These are phyloP conservation scores for Telopea speciosissima DNA, from an alignment of 177 flowering plant genomes.

Conservation along the genomic window DNA sequence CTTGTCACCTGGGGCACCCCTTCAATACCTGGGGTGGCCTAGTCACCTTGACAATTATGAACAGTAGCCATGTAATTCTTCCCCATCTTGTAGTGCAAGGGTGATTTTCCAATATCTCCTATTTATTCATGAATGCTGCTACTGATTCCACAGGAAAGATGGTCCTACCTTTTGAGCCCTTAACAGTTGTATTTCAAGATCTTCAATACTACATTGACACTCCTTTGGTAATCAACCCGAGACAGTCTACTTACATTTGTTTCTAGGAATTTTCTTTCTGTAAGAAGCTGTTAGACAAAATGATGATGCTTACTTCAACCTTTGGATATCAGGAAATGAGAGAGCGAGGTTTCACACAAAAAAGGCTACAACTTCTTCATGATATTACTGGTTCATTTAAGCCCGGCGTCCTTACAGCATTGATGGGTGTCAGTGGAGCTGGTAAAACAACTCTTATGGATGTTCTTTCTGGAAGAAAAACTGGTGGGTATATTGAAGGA, in stretches of 20 bases:
- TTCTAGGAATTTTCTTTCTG: neutral
- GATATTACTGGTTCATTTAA: conserved; percentile 63
- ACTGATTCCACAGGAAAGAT: conserved; percentile 35
- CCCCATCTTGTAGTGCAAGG: too few relatives aligned
- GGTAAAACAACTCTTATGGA: conserved; percentile 86
- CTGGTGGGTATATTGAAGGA: conserved; percentile 64
- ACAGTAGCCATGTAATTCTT: too few relatives aligned
- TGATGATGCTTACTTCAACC: conserved; percentile 1
- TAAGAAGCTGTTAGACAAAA: neutral
- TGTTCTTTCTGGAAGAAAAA: conserved; percentile 82
- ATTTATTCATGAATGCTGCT: conserved; percentile 1
- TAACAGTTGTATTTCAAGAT: conserved; percentile 47
- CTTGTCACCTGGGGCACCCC: too few relatives aligned
- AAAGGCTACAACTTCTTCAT: conserved; percentile 47
- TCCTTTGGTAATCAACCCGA: conserved; percentile 42
- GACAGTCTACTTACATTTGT: neutral
- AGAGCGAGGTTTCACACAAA: conserved; percentile 43
- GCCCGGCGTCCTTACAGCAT: conserved; percentile 80
- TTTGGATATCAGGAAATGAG: conserved; percentile 53
- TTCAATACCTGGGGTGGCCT: too few relatives aligned
- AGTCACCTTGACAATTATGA: too few relatives aligned
- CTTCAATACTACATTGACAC: conserved; percentile 59
- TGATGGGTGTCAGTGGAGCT: conserved; percentile 91
- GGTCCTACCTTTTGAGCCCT: conserved; percentile 64
- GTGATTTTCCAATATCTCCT: neutral